Evolutionary conservation across 305 asterid genomes (phyloP).

Genomic region (Fraxinus angustifolia): DNA sequence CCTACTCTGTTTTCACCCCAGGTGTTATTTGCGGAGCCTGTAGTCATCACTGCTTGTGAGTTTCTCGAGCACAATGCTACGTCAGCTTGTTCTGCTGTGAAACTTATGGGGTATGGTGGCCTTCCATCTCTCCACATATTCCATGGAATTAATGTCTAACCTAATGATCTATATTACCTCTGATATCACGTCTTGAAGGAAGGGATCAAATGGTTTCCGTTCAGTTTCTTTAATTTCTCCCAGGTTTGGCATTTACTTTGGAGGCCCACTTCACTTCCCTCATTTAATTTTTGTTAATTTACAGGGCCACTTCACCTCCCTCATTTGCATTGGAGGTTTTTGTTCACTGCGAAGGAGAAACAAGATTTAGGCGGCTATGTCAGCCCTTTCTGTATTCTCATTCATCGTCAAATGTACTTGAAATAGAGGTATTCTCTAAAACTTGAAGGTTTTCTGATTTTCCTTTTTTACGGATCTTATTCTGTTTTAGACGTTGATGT

Average conservation of each 20-base stretch:
- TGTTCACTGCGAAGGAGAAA: conserved; percentile 90
- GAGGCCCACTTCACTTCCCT: conserved; percentile 91
- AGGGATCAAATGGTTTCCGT: neutral
- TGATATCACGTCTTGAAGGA: neutral
- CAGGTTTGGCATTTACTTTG: neutral
- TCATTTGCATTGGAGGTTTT: conserved; percentile 86
- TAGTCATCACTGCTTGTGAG: conserved; percentile 76
- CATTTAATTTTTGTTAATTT: conserved; percentile 28
- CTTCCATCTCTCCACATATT: conserved; percentile 3
- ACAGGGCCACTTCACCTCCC: conserved; percentile 93
- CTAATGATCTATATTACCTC: neutral
- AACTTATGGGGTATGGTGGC: conserved; percentile 71
- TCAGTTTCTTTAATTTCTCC: neutral
- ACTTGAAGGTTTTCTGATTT: neutral
- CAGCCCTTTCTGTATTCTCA: conserved; percentile 89
- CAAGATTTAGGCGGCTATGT: conserved; percentile 90
- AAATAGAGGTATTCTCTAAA: conserved; percentile 69
- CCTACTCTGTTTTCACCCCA: conserved; percentile 29
- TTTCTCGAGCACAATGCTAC: conserved; percentile 90
- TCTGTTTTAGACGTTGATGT: neutral
- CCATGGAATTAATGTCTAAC: conserved; percentile 1
- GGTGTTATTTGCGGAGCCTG: conserved; percentile 89
- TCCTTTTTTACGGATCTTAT: neutral
- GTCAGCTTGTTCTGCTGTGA: conserved; percentile 71
- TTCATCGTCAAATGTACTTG: conserved; percentile 91